Evolutionary conservation across 768 basidiomycete species (phyloP).

Genomic region (Russula vinacea): DNA sequence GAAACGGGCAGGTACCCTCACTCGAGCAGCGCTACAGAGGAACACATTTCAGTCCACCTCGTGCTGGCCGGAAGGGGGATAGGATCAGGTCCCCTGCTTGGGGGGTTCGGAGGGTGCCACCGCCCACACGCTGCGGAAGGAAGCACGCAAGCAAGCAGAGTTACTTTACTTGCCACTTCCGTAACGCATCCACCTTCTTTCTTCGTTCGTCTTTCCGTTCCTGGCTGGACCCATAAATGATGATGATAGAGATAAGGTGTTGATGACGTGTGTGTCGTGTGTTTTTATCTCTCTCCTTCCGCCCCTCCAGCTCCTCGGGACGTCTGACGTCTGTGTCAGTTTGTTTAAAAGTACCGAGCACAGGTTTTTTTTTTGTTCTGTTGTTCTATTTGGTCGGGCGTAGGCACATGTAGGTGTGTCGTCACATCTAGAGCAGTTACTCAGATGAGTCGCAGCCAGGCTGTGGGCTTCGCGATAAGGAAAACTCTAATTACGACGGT

Average conservation of each 20-base stretch:
- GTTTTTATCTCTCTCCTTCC: neutral
- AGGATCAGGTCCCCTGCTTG: neutral
- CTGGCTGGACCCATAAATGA: constrained; percentile 12
- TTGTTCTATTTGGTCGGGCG: too few species aligned
- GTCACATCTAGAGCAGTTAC: constrained; percentile 4
- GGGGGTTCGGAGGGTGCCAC: neutral
- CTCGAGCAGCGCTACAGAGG: neutral
- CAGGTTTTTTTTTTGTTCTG: too few species aligned
- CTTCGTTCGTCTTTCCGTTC: constrained; percentile 2
- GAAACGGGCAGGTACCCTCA: neutral
- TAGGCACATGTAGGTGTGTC: neutral
- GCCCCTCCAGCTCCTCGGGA: neutral
- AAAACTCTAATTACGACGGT: constrained; percentile 1
- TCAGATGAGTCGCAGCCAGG: neutral
- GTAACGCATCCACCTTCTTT: constrained; percentile 4
- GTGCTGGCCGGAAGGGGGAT: constrained; percentile 1
- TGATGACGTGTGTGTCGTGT: constrained; percentile 14
- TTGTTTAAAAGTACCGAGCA: constrained; percentile 1
- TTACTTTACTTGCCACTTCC: constrained; percentile 14
- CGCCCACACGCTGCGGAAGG: neutral
- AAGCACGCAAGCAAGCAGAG: neutral
- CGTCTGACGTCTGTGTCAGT: neutral
- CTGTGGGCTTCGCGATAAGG: constrained; percentile 16
- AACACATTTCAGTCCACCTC: neutral
- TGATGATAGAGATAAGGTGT: constrained; percentile 8